These are phyloP conservation scores for Mycena sanguinolenta DNA, from an alignment of 768 basidiomycete genomes.

Conservation along the genomic window DNA sequence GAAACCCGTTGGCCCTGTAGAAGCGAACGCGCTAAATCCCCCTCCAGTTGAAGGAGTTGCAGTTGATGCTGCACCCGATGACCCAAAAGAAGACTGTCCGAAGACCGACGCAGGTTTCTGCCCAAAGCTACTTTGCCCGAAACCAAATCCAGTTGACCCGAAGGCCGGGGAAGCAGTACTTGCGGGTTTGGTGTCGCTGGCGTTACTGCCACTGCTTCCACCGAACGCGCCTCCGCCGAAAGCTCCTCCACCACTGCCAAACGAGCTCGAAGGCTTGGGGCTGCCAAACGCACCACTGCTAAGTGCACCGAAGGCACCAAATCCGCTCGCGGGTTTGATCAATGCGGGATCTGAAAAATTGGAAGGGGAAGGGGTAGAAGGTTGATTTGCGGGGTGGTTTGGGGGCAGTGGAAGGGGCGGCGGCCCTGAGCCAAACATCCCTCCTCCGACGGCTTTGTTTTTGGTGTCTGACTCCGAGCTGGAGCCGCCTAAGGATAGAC, in stretches of 20 bases:
- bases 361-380: constrained; percentile 24
- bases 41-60: constrained; percentile 38
- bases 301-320: constrained; percentile 41
- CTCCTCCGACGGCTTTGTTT: constrained; percentile 35
- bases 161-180: constrained; percentile 31
- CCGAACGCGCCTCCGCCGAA: constrained; percentile 31
- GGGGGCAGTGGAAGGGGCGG: constrained; percentile 40
- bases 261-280: constrained; percentile 41
- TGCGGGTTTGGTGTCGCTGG: constrained; percentile 16
- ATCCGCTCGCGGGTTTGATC: constrained; percentile 38
- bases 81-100: constrained; percentile 42
- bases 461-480: constrained; percentile 39
- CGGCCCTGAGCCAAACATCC: constrained; percentile 50
- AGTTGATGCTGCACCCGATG: constrained; percentile 19
- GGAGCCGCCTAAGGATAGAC: constrained; percentile 47
- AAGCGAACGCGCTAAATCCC: constrained; percentile 54
- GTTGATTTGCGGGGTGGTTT: constrained; percentile 41
- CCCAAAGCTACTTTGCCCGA: constrained; percentile 53
- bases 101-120: constrained; percentile 38
- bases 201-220: constrained; percentile 3
- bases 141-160: constrained; percentile 41
- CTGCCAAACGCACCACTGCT: constrained; percentile 49
- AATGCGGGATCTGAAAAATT: constrained; percentile 28
- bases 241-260: constrained; percentile 59
- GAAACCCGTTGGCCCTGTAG: constrained; percentile 36